These are phyloP conservation scores for Sporothrix luriei DNA, from an alignment of 2,329 filamentous ascomycete genomes.

Conservation along the genomic window DNA sequence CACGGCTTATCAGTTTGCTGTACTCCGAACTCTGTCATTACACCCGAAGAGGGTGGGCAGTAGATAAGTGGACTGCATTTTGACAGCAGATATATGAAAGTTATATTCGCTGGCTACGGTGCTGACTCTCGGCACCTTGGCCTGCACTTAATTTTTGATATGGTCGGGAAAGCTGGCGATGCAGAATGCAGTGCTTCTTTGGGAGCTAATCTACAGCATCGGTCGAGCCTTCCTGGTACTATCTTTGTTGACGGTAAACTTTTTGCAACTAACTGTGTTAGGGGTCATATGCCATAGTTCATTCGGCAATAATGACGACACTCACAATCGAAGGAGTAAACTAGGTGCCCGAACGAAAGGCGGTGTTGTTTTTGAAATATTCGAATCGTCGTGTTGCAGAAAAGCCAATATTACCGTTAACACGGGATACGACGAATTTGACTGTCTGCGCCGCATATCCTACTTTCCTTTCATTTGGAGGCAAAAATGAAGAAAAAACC, in stretches of 20 bases:
- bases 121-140: not conserved
- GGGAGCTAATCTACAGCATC: not conserved
- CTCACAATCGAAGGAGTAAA: not conserved
- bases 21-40: not conserved
- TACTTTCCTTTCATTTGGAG: not conserved
- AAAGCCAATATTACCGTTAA: not conserved
- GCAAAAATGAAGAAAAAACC: not conserved
- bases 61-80: no score
- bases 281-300: not conserved
- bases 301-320: not conserved
- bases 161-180: not conserved
- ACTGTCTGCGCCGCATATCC: not conserved
- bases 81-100: not conserved
- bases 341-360: not conserved
- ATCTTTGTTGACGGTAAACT: not conserved
- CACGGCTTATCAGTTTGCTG: conserved; percentile 10
- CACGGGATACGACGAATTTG: not conserved
- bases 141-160: not conserved
- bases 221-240: conserved; percentile 6
- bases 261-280: not conserved
- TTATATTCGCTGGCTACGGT: not conserved
- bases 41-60: not conserved
- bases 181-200: not conserved
- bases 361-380: not conserved
- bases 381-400: not conserved